Evolutionary conservation across 2,329 filamentous ascomycete genomes (phyloP).

Genomic region (Colletotrichum chlorophyti): DNA sequence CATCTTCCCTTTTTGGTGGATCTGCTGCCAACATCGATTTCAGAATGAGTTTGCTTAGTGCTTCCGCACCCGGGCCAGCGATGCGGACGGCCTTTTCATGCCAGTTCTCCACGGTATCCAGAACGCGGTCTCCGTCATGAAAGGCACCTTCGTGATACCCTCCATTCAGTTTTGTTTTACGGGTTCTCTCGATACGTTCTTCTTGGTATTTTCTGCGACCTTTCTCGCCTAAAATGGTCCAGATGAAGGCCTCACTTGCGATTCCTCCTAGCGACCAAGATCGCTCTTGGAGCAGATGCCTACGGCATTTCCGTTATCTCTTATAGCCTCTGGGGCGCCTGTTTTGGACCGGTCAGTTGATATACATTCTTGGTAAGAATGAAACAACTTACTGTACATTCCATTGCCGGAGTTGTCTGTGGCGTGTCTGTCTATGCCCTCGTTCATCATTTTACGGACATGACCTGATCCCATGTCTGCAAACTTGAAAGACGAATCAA

Average conservation of each 20-base stretch:
- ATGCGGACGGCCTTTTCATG: neutral
- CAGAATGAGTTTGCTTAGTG: neutral
- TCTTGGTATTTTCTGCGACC: neutral
- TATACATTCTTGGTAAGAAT: neutral
- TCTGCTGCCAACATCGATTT: neutral
- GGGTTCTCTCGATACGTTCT: neutral
- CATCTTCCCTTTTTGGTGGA: neutral
- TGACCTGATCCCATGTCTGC: neutral
- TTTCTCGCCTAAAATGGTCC: neutral
- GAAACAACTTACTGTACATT: conserved; percentile 3
- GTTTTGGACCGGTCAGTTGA: neutral
- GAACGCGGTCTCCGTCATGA: neutral
- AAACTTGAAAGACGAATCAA: neutral
- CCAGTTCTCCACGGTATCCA: neutral
- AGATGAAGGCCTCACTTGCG: neutral
- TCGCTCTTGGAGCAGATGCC: neutral
- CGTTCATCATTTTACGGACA: neutral
- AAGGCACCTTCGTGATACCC: neutral
- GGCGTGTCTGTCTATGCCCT: neutral
- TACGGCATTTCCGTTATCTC: neutral
- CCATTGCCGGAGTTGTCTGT: neutral
- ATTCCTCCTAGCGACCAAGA: neutral
- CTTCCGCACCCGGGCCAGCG: neutral
- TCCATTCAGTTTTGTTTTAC: neutral
- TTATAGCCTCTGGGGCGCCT: neutral